Evolutionary conservation across 352 stramenopile species (phyloP).

Genomic region (Globisporangium sylvaticum): DNA sequence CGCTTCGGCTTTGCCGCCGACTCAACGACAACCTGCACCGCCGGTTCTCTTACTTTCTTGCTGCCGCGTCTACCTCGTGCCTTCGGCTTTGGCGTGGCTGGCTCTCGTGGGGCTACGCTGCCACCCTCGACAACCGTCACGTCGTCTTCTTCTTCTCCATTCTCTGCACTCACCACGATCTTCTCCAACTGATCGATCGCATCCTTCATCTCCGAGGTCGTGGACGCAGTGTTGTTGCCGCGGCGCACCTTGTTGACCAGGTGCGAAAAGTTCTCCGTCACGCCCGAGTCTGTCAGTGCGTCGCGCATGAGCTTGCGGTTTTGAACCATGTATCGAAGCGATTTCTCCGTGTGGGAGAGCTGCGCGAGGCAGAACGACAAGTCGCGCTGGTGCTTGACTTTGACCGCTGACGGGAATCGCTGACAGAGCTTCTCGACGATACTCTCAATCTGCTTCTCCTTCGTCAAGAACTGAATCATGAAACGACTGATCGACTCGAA

Average conservation of each 20-base stretch:
- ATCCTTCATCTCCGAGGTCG: conserved; percentile 70
- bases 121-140: conserved; percentile 4
- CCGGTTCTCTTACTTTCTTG: conserved; percentile 33
- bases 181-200: conserved; percentile 67
- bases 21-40: conserved; percentile 22
- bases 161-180: conserved; percentile 45
- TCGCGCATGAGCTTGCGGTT: conserved; percentile 88
- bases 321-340: conserved; percentile 90
- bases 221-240: conserved; percentile 27
- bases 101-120: conserved; percentile 11
- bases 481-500: conserved; percentile 95
- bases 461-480: conserved; percentile 96
- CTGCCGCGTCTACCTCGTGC: conserved; percentile 23
- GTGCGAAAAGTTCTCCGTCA: conserved; percentile 89
- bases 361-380: conserved; percentile 94
- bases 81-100: conserved; percentile 31
- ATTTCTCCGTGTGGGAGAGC: conserved; percentile 93
- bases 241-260: conserved; percentile 69
- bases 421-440: conserved; percentile 92
- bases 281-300: conserved; percentile 88
- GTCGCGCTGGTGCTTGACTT: conserved; percentile 72
- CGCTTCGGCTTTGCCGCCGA: conserved; percentile 22
- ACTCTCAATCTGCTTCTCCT: conserved; percentile 90
- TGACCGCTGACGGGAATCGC: conserved; percentile 86
- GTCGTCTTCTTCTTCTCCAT: conserved; percentile 48